A percentile compares a stretch with the other conserved stretches of the same genome.
phyloP scores from a whole-genome alignment of 768 basidiomycete species.

The Cubamyces sp. region DNA sequence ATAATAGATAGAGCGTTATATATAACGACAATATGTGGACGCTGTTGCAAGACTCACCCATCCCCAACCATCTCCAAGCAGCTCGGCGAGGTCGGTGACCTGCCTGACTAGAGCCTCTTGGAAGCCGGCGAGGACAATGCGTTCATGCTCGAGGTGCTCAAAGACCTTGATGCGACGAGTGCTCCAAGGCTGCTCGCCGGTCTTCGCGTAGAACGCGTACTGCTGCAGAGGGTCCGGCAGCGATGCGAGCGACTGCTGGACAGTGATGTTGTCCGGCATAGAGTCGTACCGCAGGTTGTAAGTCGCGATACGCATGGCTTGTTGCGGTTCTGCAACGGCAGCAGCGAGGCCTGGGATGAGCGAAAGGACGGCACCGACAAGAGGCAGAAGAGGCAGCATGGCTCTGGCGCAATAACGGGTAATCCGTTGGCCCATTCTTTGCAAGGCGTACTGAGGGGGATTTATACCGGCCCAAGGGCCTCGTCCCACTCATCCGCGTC shows the following conservation, averaged over 20 bases:
- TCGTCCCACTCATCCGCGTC: neutral
- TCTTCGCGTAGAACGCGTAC: constrained; percentile 37
- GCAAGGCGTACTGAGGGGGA: neutral
- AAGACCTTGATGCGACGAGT: constrained; percentile 51
- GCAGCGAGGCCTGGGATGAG: constrained; percentile 1
- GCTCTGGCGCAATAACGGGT: neutral
- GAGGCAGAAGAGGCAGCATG: constrained; percentile 7
- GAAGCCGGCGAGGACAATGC: constrained; percentile 49
- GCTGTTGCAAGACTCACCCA: constrained; percentile 43
- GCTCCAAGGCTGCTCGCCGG: constrained; percentile 59
- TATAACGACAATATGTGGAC: neutral
- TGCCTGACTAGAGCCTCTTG: constrained; percentile 61
- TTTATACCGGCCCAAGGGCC: neutral
- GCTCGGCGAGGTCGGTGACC: constrained; percentile 54
- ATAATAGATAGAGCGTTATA: neutral
- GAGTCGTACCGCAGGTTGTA: constrained; percentile 62
- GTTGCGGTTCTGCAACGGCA: constrained; percentile 1
- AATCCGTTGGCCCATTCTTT: neutral
- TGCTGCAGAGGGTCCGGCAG: constrained; percentile 47
- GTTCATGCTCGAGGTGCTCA: constrained; percentile 47
- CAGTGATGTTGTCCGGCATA: constrained; percentile 52
- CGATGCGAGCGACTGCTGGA: constrained; percentile 47
- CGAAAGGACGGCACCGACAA: neutral
- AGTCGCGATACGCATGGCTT: constrained; percentile 42
- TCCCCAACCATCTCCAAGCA: constrained; percentile 58